Base-by-base conservation (phyloP, 805 yeast species). In the Starmerella potacharoeniae region DNA sequence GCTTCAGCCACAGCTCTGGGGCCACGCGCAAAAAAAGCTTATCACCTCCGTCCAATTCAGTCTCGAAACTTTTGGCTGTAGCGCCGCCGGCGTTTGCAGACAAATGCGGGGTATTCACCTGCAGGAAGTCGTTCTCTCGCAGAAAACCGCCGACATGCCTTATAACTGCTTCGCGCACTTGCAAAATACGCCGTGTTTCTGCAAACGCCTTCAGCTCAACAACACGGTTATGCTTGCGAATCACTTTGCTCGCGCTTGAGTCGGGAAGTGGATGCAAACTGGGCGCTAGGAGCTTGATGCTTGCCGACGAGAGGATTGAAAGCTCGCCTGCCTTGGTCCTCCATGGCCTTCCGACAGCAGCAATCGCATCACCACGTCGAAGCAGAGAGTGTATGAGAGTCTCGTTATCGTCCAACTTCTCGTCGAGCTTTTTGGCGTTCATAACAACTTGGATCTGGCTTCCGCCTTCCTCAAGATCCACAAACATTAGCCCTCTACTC, bases 1-100 rank as follows among this genome's bases (percentile, higher is more conserved):
- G 77, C 65, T 93, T 93, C 54, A 93, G 75, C 96, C 96, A 93
- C 40, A 93, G 71, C 65, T 91, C 98, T 0, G 98, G 98, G 0
- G 98, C 97, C 2, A 93, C 91, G 44, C 98, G 72, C 46, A 93
- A 68, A 53, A 79, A 82, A 8, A 88, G 68, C 3, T 55, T 57
- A 5, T 44, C 29, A 16, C 60, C 60, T n/a, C 52, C 55, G 3
- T 48, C 51, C 63, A 55, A 74, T 52, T 68, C 65, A 0, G 97
- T 88, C 0, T 64, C 64, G 62, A 93, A 93, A 0, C 97, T 96
- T n/a, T 77, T 77, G 0, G 98, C 97, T 62, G 82, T 81, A 5
- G 99, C 98, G 2, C 98, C 98, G 16, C 88, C 86, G 0, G 89
- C 79, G 36, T 73, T 71, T 6, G 72, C 63, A 0, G 88, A 78